Percentiles rank a stretch among this genome's conserved stretches.
Evolutionary conservation across 2,329 filamentous ascomycete species (phyloP).

Genomic region (Paracoccidioides brasiliensis): DNA sequence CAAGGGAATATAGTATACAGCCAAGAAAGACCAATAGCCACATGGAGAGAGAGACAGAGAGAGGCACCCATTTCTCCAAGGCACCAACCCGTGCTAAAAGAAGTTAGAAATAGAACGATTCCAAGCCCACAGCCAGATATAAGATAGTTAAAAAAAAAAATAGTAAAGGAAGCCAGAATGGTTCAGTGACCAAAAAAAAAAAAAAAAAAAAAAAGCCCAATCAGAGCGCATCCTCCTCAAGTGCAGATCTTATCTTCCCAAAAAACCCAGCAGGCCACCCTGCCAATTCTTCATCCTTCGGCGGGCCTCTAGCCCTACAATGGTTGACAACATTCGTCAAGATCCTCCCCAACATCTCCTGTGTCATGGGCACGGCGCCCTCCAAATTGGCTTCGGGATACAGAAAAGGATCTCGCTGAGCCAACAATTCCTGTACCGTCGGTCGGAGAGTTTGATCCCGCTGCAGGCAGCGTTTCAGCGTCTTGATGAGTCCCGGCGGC

Average conservation of each 20-base stretch:
- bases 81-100: not conserved
- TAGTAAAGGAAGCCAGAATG: not conserved
- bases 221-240: constrained; percentile 30
- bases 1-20: not conserved
- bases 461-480: constrained; percentile 45
- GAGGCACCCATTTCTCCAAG: not conserved
- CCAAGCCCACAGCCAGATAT: not conserved
- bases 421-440: constrained; percentile 44
- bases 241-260: constrained; percentile 34
- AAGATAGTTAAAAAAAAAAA: not conserved
- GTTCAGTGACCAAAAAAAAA: not conserved
- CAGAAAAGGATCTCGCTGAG: constrained; percentile 43
- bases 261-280: constrained; percentile 37
- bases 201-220: not conserved
- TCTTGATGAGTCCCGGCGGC: constrained; percentile 42
- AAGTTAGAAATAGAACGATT: not conserved
- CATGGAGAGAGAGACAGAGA: not conserved
- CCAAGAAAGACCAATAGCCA: not conserved
- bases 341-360: constrained; percentile 48
- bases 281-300: constrained; percentile 43
- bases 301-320: constrained; percentile 43
- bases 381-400: constrained; percentile 40
- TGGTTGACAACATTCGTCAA: constrained; percentile 47
- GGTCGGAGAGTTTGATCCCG: constrained; percentile 45
- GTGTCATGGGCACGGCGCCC: constrained; percentile 38